Percentiles rank a stretch among this genome's conserved stretches.
phyloP scores from a whole-genome alignment of 768 basidiomycete genomes.

The Auricularia heimuer region DNA sequence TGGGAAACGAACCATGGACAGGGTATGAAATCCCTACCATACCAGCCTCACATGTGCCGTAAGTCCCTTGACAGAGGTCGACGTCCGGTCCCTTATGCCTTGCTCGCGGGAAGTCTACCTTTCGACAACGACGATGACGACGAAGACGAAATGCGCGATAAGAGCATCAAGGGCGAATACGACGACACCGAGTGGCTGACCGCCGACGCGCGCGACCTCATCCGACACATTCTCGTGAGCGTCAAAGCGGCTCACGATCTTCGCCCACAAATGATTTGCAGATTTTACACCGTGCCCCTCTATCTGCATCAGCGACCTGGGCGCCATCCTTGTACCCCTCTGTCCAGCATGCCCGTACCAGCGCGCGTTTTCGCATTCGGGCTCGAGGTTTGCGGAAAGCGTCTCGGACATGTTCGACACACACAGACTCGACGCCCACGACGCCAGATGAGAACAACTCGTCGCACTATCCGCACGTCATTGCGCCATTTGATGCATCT shows the following conservation, averaged over 20 bases:
- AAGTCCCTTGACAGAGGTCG: constrained; percentile 59
- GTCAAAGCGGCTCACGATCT: constrained; percentile 62
- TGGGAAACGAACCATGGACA: constrained; percentile 86
- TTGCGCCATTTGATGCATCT: background rate
- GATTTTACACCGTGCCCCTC: constrained; percentile 11
- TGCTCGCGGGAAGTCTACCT: constrained; percentile 81
- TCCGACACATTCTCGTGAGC: constrained; percentile 75
- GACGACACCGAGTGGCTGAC: constrained; percentile 92
- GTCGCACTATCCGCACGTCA: background rate
- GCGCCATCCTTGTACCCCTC: background rate
- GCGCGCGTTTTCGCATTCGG: background rate
- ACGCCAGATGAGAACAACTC: background rate
- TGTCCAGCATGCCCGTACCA: background rate
- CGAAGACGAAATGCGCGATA: constrained; percentile 68
- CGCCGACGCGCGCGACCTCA: constrained; percentile 77
- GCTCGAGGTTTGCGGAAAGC: background rate
- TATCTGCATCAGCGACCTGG: background rate
- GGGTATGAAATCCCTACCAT: constrained; percentile 36
- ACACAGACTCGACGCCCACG: background rate
- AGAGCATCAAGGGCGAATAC: constrained; percentile 77
- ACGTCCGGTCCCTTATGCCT: constrained; percentile 91
- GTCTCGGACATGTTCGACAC: background rate
- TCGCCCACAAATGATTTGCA: constrained; percentile 81
- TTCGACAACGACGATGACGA: constrained; percentile 73
- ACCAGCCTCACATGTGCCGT: background rate